Evolutionary conservation across 2,329 filamentous ascomycete genomes (phyloP), one percentile per base, ranked within the genome.

Genomic region (Westerdykella ornata): DNA sequence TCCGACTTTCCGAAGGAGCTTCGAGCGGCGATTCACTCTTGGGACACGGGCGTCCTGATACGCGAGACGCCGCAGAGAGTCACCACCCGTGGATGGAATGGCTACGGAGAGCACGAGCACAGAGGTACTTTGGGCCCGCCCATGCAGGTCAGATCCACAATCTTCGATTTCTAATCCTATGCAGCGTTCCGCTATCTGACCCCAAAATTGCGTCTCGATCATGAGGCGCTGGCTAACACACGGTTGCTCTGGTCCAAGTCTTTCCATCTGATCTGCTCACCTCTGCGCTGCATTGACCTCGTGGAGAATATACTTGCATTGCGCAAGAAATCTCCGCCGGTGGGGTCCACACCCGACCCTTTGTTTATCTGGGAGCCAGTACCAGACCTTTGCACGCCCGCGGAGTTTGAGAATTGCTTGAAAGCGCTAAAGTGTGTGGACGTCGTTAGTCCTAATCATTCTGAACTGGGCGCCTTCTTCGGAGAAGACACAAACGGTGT

Each of bases 341-440:
- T 41, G 17, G 43, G 41, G 28, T 45, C 46, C 30, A 33, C 34
- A 12, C 46, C 56, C 9, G 56, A 70, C 36, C 85, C 89, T 1
- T 67, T 88, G 5, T 87, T 96, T 62, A 79, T 97, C 39, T 98
- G 90, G 90, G 92, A 98, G 63, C 92, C 92, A 1, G 85, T 96
- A 1, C 92, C 92, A 1, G 88, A 96, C 65, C 75, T 87, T 1
- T 96, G 89, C 63, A 82, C 77, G 0, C 81, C 87, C 0, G 78
- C 81, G 26, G 73, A 82, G 47, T 62, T 77, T 15, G 59, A 70
- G 0, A 73, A 71, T 15, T 77, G 78, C 42, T 61, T 74, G 15
- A 63, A 70, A 42, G 77, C 79, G 5, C 66, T 77, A 29, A 66
- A 66, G 40, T 60, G 69, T 32, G 72, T 84, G 17, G 73, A 83